Percentiles rank a stretch among this genome's conserved stretches.
Conservation (phyloP, 202 grass and related monocot genomes). For the Panicum hallii region DNA sequence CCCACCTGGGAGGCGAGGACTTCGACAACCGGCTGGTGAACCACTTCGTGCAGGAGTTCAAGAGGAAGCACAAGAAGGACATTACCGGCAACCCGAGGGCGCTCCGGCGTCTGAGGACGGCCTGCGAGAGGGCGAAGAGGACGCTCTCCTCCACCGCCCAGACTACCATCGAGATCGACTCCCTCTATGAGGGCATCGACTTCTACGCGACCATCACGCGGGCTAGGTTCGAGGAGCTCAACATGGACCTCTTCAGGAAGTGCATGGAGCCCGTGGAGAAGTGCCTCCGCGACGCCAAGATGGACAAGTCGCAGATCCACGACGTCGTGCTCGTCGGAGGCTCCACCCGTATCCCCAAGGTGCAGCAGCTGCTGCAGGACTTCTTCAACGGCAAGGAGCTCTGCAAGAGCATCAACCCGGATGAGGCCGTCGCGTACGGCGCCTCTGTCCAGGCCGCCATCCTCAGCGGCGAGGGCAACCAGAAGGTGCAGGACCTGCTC, state of each 20-base stretch:
- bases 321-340: constrained; percentile 82
- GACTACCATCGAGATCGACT: constrained; percentile 84
- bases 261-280: constrained; percentile 82
- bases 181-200: constrained; percentile 73
- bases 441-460: constrained; percentile 83
- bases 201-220: constrained; percentile 78
- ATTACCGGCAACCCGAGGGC: constrained; percentile 75
- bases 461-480: constrained; percentile 71
- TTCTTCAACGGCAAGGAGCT: constrained; percentile 94
- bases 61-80: constrained; percentile 87
- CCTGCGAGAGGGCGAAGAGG: constrained; percentile 81
- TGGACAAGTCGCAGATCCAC: constrained; percentile 69
- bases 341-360: constrained; percentile 76
- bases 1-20: constrained; percentile 80
- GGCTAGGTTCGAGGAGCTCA: constrained; percentile 77
- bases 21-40: constrained; percentile 88
- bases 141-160: constrained; percentile 73
- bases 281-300: constrained; percentile 77
- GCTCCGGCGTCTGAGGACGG: constrained; percentile 63
- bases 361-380: constrained; percentile 79
- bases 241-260: constrained; percentile 79
- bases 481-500: constrained; percentile 74
- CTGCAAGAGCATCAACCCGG: constrained; percentile 95
- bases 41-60: constrained; percentile 78
- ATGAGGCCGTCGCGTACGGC: constrained; percentile 85